phyloP scores from a whole-genome alignment of 164 flowering plant genomes.

The Akebia trifoliata region DNA sequence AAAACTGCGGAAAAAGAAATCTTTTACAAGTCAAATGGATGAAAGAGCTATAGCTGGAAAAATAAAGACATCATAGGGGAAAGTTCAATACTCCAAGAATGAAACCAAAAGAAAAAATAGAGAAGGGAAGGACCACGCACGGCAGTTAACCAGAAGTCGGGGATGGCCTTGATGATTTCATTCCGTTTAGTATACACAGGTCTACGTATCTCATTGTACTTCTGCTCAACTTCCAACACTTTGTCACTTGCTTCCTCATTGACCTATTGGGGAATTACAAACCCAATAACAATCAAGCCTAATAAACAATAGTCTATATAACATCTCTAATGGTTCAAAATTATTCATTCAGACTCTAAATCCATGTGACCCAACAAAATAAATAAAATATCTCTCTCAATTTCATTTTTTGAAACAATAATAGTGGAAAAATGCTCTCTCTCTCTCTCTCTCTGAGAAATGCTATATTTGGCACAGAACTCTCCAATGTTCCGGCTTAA shows the following conservation, averaged over 20 bases:
- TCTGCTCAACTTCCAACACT: slow-evolving; percentile 85
- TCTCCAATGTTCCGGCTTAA: no score
- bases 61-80: not conserved
- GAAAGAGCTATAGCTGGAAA: not conserved
- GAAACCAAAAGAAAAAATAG: not conserved
- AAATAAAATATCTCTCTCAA: no score
- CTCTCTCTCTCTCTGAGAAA: no score
- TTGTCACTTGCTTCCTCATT: slow-evolving; percentile 93
- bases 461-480: no score
- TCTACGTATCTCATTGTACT: slow-evolving; percentile 69
- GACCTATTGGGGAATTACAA: slow-evolving; percentile 33
- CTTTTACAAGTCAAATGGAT: not conserved
- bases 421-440: no score
- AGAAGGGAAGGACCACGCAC: slow-evolving; percentile 41
- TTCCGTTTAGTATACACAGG: slow-evolving; percentile 76
- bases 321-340: not conserved
- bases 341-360: not conserved
- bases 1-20: slow-evolving; percentile 48
- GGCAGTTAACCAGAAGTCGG: slow-evolving; percentile 96
- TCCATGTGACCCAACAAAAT: no score
- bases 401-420: no score
- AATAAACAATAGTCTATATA: not conserved
- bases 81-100: not conserved
- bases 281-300: not conserved
- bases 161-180: slow-evolving; percentile 71